These are phyloP conservation scores for Epichloe bromicola DNA, from an alignment of 2,329 filamentous ascomycete genomes.

Conservation along the genomic window DNA sequence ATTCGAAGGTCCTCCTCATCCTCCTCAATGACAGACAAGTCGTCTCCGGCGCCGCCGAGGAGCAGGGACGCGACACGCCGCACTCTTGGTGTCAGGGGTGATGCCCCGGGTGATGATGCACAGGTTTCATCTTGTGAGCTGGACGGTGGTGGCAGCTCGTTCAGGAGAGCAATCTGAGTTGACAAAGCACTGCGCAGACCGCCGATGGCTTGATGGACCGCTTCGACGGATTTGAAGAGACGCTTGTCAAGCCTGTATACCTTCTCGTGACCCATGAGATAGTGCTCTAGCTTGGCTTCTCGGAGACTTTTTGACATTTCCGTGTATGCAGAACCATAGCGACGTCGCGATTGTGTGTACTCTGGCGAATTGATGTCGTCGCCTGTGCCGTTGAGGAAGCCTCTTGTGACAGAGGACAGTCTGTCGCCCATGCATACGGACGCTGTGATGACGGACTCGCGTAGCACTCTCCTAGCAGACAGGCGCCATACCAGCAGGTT, in stretches of 20 bases:
- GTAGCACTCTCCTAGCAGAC: conserved; percentile 61
- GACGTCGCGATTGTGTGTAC: conserved; percentile 47
- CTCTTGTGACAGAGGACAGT: conserved; percentile 66
- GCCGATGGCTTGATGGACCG: conserved; percentile 76
- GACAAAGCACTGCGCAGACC: conserved; percentile 79
- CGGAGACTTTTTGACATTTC: conserved; percentile 64
- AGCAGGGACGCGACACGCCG: conserved; percentile 17
- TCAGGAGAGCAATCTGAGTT: conserved; percentile 75
- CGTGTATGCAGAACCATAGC: conserved; percentile 54
- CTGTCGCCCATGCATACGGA: conserved; percentile 69
- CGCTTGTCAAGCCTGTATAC: conserved; percentile 68
- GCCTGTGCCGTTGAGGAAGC: conserved; percentile 74
- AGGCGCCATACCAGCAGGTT: conserved; percentile 69
- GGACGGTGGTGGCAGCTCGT: conserved; percentile 36
- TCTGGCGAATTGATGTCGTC: conserved; percentile 56
- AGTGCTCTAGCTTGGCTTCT: conserved; percentile 86
- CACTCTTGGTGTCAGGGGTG: conserved; percentile 14
- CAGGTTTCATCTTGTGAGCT: conserved; percentile 1
- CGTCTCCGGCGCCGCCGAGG: conserved; percentile 30
- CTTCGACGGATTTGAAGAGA: conserved; percentile 73
- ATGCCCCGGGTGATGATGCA: conserved; percentile 7
- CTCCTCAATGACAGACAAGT: conserved; percentile 50
- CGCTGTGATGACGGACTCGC: conserved; percentile 56
- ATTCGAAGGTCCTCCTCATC: conserved; percentile 29
- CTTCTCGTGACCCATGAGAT: conserved; percentile 63